Base-by-base conservation (phyloP, 2,329 filamentous ascomycete species). In the Colletotrichum chrysophilum region DNA sequence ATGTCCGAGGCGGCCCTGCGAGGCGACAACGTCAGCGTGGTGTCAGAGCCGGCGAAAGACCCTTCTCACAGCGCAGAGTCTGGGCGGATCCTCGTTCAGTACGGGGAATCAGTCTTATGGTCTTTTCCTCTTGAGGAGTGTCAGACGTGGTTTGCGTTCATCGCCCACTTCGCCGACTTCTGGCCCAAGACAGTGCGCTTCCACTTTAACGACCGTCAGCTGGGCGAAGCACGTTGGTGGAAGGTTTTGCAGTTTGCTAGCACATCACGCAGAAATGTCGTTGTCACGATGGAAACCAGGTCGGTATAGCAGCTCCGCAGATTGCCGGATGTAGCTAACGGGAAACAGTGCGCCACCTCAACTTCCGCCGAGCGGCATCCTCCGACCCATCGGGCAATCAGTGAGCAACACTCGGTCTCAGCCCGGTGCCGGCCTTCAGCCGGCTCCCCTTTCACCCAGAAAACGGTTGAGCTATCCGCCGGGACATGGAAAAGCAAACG, bases 131-230 rank as follows among this genome's bases (percentile, higher is more conserved):
- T 84, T 4, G 78, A 84, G 18, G 82, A 87, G 62, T 88, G 87
- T 67, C 79, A 81, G 30, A 87, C 85, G 1, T 89, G 87, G 87
- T 86, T 88, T 62, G 79, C 79, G 5, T 88, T 88, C 61, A 55
- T 86, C 4, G 81, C 85, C 1, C 85, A 86, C 56, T 88, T 88
- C 60, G 80, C 81, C 55, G 82, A 84, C 7, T 87, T 87, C 74
- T 88, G 86, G 85, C 86, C 87, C 1, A 78, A 79, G 12, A 76
- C 77, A 3, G 72, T 87, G 2, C 81, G 83, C n/a, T 87, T 88
- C 38, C 83, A 79, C 61, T 81, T 83, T 28, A 81, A 81, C 21
- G 80, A 80, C 9, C 81, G 81, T 58, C 67, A 78, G 4, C 65
- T 86, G 3, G 80, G 78, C n/a, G 70, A 76, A 5, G 78, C 80